These are phyloP conservation scores for Pelargonium nanum DNA, from an alignment of 345 rosid genomes.

Conservation along the genomic window DNA sequence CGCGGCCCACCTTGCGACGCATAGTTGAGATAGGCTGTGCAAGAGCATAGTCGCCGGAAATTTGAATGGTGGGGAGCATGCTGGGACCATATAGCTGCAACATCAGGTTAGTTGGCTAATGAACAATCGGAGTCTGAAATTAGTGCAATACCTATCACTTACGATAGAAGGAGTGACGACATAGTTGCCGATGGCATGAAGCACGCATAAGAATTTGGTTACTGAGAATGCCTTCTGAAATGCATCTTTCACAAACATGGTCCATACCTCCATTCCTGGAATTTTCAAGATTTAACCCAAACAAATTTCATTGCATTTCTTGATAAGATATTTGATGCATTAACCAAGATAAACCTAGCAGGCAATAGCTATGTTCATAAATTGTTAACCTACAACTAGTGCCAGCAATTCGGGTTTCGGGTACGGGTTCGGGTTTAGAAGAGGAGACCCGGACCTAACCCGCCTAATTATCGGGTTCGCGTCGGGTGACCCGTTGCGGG, in stretches of 20 bases:
- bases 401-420: too few relatives aligned
- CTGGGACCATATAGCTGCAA: constrained; percentile 59
- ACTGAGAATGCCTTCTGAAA: constrained; percentile 11
- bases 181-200: constrained; percentile 42
- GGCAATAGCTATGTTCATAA: too few relatives aligned
- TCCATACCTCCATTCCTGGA: constrained; percentile 7
- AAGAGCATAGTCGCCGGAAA: constrained; percentile 36
- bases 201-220: constrained; percentile 27
- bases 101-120: not conserved
- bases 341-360: too few relatives aligned
- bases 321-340: too few relatives aligned
- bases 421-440: too few relatives aligned
- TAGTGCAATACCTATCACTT: constrained; percentile 10
- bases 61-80: constrained; percentile 55
- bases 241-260: constrained; percentile 13
- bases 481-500: too few relatives aligned
- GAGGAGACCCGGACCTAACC: too few relatives aligned
- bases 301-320: too few relatives aligned
- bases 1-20: constrained; percentile 35
- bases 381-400: too few relatives aligned
- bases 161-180: constrained; percentile 35
- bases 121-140: not conserved
- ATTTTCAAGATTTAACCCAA: too few relatives aligned
- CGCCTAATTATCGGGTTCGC: too few relatives aligned
- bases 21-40: constrained; percentile 44